phyloP scores from a whole-genome alignment of 2,329 filamentous ascomycete species.

The Aspergillus persii region DNA sequence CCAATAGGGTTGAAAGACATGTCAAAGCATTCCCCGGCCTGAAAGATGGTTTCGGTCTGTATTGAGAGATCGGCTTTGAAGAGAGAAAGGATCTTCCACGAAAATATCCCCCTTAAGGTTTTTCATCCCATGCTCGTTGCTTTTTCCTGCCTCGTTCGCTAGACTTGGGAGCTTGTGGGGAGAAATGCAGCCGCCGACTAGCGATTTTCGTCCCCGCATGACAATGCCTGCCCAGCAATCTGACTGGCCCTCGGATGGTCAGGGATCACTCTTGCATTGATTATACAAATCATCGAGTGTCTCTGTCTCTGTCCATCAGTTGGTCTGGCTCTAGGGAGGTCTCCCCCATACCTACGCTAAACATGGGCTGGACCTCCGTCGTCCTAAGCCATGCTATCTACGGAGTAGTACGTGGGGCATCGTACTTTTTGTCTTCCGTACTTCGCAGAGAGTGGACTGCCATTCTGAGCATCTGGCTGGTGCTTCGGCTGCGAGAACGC shows the following conservation, averaged over 20 bases:
- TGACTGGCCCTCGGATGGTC: conserved; percentile 1
- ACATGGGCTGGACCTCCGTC: background rate
- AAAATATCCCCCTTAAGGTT: conserved; percentile 2
- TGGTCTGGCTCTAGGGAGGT: background rate
- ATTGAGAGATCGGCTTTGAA: conserved; percentile 1
- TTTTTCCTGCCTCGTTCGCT: conserved; percentile 7
- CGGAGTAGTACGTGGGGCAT: background rate
- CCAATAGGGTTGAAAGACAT: background rate
- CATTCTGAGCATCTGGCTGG: background rate
- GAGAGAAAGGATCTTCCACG: background rate
- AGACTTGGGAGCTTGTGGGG: conserved; percentile 7
- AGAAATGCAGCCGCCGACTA: conserved; percentile 12
- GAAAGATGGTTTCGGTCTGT: conserved; percentile 1
- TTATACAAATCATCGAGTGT: background rate
- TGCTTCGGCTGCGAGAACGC: background rate
- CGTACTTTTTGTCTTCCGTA: background rate
- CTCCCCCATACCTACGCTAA: background rate
- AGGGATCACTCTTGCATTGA: background rate
- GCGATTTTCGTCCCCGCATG: conserved; percentile 15
- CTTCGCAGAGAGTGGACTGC: background rate
- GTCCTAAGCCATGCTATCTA: background rate
- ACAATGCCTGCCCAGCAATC: conserved; percentile 1
- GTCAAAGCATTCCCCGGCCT: background rate
- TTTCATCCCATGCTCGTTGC: conserved; percentile 4
- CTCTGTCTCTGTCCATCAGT: background rate